Base-by-base conservation (phyloP, 495 filamentous ascomycete genomes). In the Peziza echinospora region DNA sequence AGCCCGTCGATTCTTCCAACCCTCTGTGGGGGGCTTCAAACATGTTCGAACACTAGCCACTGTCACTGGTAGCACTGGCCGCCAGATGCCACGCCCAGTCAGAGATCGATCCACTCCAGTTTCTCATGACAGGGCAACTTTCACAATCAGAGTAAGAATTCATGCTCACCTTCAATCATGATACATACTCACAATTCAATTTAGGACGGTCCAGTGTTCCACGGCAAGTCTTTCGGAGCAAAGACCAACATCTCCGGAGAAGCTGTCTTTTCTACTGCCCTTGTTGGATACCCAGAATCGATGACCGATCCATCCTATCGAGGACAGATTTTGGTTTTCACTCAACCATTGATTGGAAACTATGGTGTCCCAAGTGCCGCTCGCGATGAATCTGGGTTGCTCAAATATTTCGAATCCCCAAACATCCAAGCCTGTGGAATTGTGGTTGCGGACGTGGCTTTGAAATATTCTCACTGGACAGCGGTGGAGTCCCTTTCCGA, bases 181-280 rank as follows among this genome's bases (percentile, higher is more conserved):
- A 13, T 13, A 13, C 0, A 37, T 13, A 37, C 30, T 37, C 2
- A 37, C 6, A 10, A 34, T 34, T 10, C 16, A 13, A 3, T 37
- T 2, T 37, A 91, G 60, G 84, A 94, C 71, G 84, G 83, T 57
- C 74, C 74, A 24, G 72, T 78, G 54, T 92, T 85, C 68, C 80
- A 85, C 54, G 89, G 89, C 46, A 80, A 83, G 66, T 93, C 85
- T 69, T 97, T 94, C 60, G 89, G 89, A 59, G 83, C 85, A 22
- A 70, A 83, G 58, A 89, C 82, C 70, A 91, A 79, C 60, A 74
- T 89, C 55, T 78, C 87, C 48, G 89, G 89, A 57, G 89, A 97
- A 72, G 69, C 96, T 60, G 89, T 97, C 63, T 97, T 97, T 67
- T 50, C 34, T 45, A 59, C 56, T n/a, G 57, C 56, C 3, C 56